phyloP scores from a whole-genome alignment of 2,329 filamentous ascomycete genomes.

The Fusarium sp. region DNA sequence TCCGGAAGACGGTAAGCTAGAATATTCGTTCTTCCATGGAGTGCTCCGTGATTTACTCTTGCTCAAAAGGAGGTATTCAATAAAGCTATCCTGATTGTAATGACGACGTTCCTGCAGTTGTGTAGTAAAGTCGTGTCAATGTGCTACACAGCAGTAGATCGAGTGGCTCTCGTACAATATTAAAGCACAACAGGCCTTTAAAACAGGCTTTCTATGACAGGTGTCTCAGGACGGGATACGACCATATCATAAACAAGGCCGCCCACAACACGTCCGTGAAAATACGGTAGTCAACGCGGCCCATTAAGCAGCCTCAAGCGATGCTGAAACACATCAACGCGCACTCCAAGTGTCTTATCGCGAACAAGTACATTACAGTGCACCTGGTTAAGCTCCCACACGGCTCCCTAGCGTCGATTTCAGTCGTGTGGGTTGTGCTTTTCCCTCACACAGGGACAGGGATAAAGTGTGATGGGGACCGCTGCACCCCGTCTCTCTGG shows the following conservation, averaged over 20 bases:
- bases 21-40: not conserved
- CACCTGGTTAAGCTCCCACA: slow-evolving; percentile 22
- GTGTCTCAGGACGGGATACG: slow-evolving; percentile 31
- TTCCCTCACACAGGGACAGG: slow-evolving; percentile 14
- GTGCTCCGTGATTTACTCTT: not conserved
- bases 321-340: slow-evolving; percentile 36
- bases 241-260: slow-evolving; percentile 10
- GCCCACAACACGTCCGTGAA: slow-evolving; percentile 26
- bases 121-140: slow-evolving; percentile 19
- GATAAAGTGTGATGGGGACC: slow-evolving; percentile 12
- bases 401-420: slow-evolving; percentile 44
- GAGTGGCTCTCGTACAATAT: slow-evolving; percentile 11
- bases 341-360: not conserved
- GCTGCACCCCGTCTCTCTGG: slow-evolving; percentile 37
- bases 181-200: slow-evolving; percentile 27
- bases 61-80: not conserved
- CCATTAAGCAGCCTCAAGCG: slow-evolving; percentile 32
- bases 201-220: slow-evolving; percentile 30
- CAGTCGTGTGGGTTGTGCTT: slow-evolving; percentile 28
- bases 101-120: slow-evolving; percentile 20
- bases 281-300: slow-evolving; percentile 11
- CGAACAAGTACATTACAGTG: slow-evolving; percentile 36
- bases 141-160: slow-evolving; percentile 27
- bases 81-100: slow-evolving; percentile 8
- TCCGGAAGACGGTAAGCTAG: not conserved